Conservation (phyloP, 2,329 filamentous ascomycete genomes). For the Alternaria rosae region DNA sequence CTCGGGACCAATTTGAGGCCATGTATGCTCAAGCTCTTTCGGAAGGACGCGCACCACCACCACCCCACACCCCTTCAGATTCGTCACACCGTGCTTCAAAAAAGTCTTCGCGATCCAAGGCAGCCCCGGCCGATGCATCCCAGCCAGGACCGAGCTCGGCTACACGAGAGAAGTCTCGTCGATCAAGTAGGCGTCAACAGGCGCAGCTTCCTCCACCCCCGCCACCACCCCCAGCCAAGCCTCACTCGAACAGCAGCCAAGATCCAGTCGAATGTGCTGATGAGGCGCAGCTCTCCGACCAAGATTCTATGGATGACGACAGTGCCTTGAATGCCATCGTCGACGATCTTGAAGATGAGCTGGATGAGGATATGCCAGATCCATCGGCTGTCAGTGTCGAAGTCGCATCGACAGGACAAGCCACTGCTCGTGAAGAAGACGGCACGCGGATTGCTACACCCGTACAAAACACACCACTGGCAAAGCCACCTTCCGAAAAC, state of each 20-base stretch:
- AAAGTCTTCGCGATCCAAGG: conserved; percentile 43
- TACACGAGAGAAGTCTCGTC: conserved; percentile 69
- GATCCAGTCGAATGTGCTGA: conserved; percentile 90
- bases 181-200: conserved; percentile 66
- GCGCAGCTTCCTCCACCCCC: conserved; percentile 61
- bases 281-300: conserved; percentile 81
- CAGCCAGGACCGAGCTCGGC: conserved; percentile 55
- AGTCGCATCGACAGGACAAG: conserved; percentile 82
- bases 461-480: conserved; percentile 61
- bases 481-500: conserved; percentile 39
- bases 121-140: conserved; percentile 50
- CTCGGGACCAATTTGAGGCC: conserved; percentile 71
- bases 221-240: conserved; percentile 58
- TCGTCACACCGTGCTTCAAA: conserved; percentile 40
- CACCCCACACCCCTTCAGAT: conserved; percentile 46
- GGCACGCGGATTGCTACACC: conserved; percentile 87
- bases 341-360: conserved; percentile 87
- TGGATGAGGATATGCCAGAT: conserved; percentile 72
- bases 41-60: conserved; percentile 48
- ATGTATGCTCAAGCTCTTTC: conserved; percentile 74
- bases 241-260: conserved; percentile 34
- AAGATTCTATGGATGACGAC: conserved; percentile 71
- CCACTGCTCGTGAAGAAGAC: conserved; percentile 91
- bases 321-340: conserved; percentile 81
- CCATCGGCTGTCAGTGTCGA: conserved; percentile 92